These are phyloP conservation scores for Dichotomopilus funicola DNA, from an alignment of 2,329 filamentous ascomycete species.

Conservation along the genomic window DNA sequence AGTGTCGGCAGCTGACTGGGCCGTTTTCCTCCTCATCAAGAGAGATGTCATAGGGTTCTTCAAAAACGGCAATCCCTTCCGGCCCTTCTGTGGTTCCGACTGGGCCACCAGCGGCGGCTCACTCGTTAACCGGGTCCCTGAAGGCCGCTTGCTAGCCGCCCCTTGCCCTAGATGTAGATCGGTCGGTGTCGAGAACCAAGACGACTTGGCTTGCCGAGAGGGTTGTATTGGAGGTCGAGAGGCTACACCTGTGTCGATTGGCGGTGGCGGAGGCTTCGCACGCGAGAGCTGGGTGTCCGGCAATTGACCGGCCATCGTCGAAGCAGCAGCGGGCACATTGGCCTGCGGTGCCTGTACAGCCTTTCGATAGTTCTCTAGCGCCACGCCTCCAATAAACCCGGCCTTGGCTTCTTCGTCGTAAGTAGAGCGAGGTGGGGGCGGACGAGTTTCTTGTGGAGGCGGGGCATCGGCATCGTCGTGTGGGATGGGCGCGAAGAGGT, in stretches of 20 bases:
- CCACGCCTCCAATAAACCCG: slow-evolving; percentile 50
- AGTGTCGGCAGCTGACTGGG: slow-evolving; percentile 42
- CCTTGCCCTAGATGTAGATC: slow-evolving; percentile 35
- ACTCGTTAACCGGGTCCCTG: slow-evolving; percentile 34
- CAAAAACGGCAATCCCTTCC: slow-evolving; percentile 50
- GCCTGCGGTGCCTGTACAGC: slow-evolving; percentile 26
- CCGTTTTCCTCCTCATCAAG: slow-evolving; percentile 50
- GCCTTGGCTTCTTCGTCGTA: slow-evolving; percentile 29
- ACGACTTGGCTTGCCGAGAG: slow-evolving; percentile 28
- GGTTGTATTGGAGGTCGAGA: slow-evolving; percentile 26
- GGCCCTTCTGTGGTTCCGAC: slow-evolving; percentile 40
- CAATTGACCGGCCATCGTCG: slow-evolving; percentile 10
- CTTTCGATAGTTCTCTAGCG: slow-evolving; percentile 45
- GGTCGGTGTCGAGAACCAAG: slow-evolving; percentile 45
- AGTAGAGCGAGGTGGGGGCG: slow-evolving; percentile 27
- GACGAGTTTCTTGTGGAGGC: slow-evolving; percentile 15
- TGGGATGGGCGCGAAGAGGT: slow-evolving; percentile 4
- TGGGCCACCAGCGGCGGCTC: slow-evolving; percentile 32
- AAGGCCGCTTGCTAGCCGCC: slow-evolving; percentile 36
- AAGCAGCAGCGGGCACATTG: slow-evolving; percentile 11
- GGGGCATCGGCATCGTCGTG: slow-evolving; percentile 22
- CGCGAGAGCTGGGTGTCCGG: slow-evolving; percentile 26
- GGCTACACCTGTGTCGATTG: slow-evolving; percentile 31
- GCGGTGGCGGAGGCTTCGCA: slow-evolving; percentile 31
- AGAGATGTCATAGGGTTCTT: slow-evolving; percentile 56